Evolutionary conservation across 2,329 filamentous ascomycete genomes (phyloP).

Genomic region (Aspergillus fumigatus): DNA sequence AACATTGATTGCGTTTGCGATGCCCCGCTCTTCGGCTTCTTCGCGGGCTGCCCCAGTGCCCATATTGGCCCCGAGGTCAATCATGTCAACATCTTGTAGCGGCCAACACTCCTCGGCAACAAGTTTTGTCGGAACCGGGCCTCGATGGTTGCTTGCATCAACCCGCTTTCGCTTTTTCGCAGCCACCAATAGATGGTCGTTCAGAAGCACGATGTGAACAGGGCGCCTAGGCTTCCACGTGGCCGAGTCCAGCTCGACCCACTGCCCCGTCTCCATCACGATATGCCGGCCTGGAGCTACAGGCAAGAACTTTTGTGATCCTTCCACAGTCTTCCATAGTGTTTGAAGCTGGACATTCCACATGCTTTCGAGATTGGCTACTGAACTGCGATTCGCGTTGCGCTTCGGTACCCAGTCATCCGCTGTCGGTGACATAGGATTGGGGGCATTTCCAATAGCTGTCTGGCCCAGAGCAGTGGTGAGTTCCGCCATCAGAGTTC

Average conservation of each 20-base stretch:
- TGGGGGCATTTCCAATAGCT: constrained; percentile 49
- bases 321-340: constrained; percentile 95
- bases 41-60: constrained; percentile 34
- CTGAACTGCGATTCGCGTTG: constrained; percentile 81
- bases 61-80: constrained; percentile 66
- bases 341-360: constrained; percentile 68
- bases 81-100: constrained; percentile 84
- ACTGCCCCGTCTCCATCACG: constrained; percentile 83
- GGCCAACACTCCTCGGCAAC: constrained; percentile 95
- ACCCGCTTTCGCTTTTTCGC: constrained; percentile 87
- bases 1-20: constrained; percentile 84
- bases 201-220: constrained; percentile 87
- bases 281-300: constrained; percentile 89
- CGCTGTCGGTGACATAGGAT: constrained; percentile 46
- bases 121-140: constrained; percentile 60
- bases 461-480: constrained; percentile 61
- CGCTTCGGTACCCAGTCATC: constrained; percentile 49
- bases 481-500: constrained; percentile 87
- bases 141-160: constrained; percentile 55
- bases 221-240: constrained; percentile 90
- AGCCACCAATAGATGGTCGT: constrained; percentile 89
- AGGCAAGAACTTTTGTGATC: constrained; percentile 93
- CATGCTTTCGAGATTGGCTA: constrained; percentile 67
- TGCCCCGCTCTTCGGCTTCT: constrained; percentile 52
- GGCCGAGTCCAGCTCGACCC: constrained; percentile 95